Percentiles rank a stretch among this genome's conserved stretches.
These are phyloP conservation scores for Phenoliferia sp. DNA, from an alignment of 1,284 basidiomycete species.

Conservation along the genomic window DNA sequence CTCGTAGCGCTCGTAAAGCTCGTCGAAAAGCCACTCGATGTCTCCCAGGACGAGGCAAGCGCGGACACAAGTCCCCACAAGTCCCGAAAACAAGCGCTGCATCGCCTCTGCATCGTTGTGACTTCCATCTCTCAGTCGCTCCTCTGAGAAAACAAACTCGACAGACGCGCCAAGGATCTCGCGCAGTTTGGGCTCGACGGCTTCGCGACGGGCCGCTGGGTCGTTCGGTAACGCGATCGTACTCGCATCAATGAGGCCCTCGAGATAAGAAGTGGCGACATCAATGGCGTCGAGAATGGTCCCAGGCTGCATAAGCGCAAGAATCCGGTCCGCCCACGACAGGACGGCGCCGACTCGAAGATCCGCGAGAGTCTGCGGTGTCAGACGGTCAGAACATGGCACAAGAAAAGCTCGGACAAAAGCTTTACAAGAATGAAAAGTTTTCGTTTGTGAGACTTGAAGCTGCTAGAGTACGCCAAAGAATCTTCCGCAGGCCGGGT, in stretches of 20 bases:
- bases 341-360: slow-evolving; percentile 79
- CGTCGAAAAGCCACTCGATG: slow-evolving; percentile 83
- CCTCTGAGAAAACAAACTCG: slow-evolving; percentile 87
- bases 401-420: not conserved
- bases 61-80: slow-evolving; percentile 74
- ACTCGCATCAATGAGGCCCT: slow-evolving; percentile 77
- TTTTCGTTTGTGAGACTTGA: slow-evolving; percentile 80
- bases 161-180: slow-evolving; percentile 84
- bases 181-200: slow-evolving; percentile 71
- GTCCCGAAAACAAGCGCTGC: slow-evolving; percentile 79
- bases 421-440: slow-evolving; percentile 76
- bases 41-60: slow-evolving; percentile 77
- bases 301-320: slow-evolving; percentile 75
- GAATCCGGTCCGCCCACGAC: slow-evolving; percentile 91
- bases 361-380: slow-evolving; percentile 48
- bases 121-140: slow-evolving; percentile 83
- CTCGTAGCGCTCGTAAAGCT: slow-evolving; percentile 84
- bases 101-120: slow-evolving; percentile 85
- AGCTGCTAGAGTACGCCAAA: slow-evolving; percentile 46
- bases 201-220: slow-evolving; percentile 52
- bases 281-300: slow-evolving; percentile 89
- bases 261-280: slow-evolving; percentile 75
- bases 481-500: not conserved
- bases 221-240: slow-evolving; percentile 78
- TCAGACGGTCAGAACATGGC: not conserved